Evolutionary conservation across 345 rosid species (phyloP).

Genomic region (Moringa oleifera): DNA sequence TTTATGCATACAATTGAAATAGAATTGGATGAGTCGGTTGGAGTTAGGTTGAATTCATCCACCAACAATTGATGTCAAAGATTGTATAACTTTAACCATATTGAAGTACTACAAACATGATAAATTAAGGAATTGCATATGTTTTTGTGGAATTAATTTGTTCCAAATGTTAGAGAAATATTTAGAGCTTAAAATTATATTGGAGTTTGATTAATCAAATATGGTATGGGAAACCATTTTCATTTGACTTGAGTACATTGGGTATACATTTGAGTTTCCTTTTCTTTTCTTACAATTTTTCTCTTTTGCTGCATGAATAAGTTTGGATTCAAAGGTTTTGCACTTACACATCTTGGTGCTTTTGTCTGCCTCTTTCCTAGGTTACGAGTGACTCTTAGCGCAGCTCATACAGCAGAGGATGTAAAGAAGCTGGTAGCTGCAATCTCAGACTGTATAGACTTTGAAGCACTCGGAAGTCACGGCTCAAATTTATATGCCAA

Average conservation of each 20-base stretch:
- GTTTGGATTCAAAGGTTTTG: background rate
- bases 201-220: background rate
- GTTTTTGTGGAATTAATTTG: no score
- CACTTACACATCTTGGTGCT: background rate
- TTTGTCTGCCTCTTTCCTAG: slow-evolving; percentile 25
- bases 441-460: slow-evolving; percentile 46
- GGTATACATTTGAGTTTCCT: no score
- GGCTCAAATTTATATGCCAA: slow-evolving; percentile 34
- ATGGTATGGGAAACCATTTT: background rate
- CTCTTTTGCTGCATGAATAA: background rate
- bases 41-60: background rate
- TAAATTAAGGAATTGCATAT: no score
- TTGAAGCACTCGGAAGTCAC: slow-evolving; percentile 28
- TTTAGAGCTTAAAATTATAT: no score
- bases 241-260: background rate
- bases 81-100: no score
- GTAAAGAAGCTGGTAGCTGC: slow-evolving; percentile 65
- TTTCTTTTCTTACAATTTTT: no score
- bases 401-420: slow-evolving; percentile 72
- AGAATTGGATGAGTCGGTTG: no score
- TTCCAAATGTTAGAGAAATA: no score
- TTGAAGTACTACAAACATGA: no score
- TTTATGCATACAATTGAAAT: no score
- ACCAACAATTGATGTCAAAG: background rate
- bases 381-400: slow-evolving; percentile 69